Evolutionary conservation across 305 asterid species (phyloP), one percentile per base, ranked within the genome.

Genomic region (Withania somnifera): DNA sequence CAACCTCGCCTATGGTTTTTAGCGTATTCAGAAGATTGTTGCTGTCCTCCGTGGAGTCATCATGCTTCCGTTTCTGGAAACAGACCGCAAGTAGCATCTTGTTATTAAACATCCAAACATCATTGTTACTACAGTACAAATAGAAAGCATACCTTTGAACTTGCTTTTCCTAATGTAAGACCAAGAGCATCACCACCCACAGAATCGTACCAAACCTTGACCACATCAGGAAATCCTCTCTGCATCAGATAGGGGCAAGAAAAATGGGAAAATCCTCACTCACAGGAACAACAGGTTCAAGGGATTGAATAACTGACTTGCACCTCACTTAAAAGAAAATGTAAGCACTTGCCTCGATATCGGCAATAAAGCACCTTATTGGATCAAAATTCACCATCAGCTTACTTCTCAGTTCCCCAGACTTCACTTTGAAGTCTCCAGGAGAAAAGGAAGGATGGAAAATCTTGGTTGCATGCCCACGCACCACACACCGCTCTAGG

Each of bases 111-210:
- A 64, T 45, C 71, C 78, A 14, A 82, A 51, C 34, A 20, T 66
- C 75, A 17, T 34, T 24, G 78, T 64, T 56, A 82, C 47, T 73
- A 4, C n/a, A 50, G 36, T 50, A 30, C 36, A 26, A 56, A 26
- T 26, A 22, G 4, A 47, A 80, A 7, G 71, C 20, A 82, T 87
- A 92, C 99, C 98, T 93, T 91, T 32, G 88, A 86, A 81, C 28
- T 82, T 50, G 77, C 85, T 86, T 83, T 89, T 85, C 88, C 90
- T 85, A 90, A 90, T 26, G 99, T 97, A 58, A 97, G 96, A 82
- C 98, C 99, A 81, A 97, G 87, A 81, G 97, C 97, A 76, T 94
- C 99, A 40, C 98, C 98, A 81, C 99, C 99, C 83, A 91, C 85
- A 28, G 92, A 87, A 89, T 97, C 98, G 53, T 89, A 91, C 99